Conservation (phyloP, 2,329 filamentous ascomycete genomes). For the Laburnicola sp. region DNA sequence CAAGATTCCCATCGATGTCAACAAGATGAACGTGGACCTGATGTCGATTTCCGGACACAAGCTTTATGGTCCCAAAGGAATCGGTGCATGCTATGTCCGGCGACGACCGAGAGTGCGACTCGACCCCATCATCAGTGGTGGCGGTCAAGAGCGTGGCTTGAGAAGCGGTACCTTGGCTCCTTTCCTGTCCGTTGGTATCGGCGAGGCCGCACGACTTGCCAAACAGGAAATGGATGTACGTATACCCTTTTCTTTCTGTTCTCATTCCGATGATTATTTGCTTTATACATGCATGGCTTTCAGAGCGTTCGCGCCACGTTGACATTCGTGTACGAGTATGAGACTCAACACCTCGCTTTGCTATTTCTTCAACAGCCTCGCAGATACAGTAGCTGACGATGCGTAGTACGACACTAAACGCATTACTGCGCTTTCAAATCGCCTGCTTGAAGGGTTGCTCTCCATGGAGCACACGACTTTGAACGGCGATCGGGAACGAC, state of each 20-base stretch:
- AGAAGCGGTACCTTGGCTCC: conserved; percentile 93
- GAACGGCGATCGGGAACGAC: conserved; percentile 80
- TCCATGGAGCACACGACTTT: conserved; percentile 88
- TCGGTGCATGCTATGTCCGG: conserved; percentile 94
- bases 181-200: conserved; percentile 86
- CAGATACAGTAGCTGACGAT: conserved; percentile 17
- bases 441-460: conserved; percentile 78
- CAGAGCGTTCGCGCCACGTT: conserved; percentile 62
- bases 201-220: conserved; percentile 91
- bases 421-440: conserved; percentile 79
- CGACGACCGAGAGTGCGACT: conserved; percentile 89
- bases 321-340: conserved; percentile 69
- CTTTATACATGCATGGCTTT: conserved; percentile 87
- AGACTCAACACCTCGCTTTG: conserved; percentile 25
- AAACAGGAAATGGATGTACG: conserved; percentile 88
- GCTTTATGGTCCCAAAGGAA: conserved; percentile 96
- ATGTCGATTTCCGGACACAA: conserved; percentile 99
- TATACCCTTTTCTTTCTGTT: conserved; percentile 30
- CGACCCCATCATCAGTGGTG: conserved; percentile 93
- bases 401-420: conserved; percentile 86
- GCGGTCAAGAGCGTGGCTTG: conserved; percentile 92
- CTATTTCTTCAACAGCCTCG: neutral
- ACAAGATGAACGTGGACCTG: conserved; percentile 95
- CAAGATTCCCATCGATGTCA: conserved; percentile 95
- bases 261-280: conserved; percentile 71